A percentile compares a stretch with the other conserved stretches of the same genome.
These are phyloP conservation scores for Clitocybe nebularis DNA, from an alignment of 1,284 basidiomycete genomes.

Conservation along the genomic window DNA sequence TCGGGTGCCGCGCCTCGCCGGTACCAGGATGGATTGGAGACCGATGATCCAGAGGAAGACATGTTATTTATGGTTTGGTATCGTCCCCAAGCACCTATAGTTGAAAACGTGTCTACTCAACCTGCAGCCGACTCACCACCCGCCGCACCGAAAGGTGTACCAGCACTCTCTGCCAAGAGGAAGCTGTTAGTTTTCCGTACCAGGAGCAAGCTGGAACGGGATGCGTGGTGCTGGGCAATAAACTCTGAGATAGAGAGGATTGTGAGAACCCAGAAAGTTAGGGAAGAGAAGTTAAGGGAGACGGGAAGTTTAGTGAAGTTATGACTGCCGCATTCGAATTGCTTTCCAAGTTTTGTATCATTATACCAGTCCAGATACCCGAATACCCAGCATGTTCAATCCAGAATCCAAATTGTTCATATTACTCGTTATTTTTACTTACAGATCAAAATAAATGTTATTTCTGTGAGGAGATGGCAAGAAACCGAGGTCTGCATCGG, in stretches of 20 bases:
- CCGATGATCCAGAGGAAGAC: slow-evolving; percentile 74
- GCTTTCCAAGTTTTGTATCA: too few species aligned
- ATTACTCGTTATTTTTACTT: too few species aligned
- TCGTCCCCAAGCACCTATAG: slow-evolving; percentile 29
- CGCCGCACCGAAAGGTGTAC: slow-evolving; percentile 28
- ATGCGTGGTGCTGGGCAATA: slow-evolving; percentile 86
- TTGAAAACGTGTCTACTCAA: slow-evolving; percentile 20
- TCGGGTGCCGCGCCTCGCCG: slow-evolving; percentile 52
- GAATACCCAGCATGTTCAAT: too few species aligned
- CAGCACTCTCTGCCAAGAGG: slow-evolving; percentile 57
- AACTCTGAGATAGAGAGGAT: slow-evolving; percentile 81
- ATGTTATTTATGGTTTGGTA: slow-evolving; percentile 72
- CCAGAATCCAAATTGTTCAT: too few species aligned
- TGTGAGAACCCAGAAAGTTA: slow-evolving; percentile 48
- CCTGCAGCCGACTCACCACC: slow-evolving; percentile 24
- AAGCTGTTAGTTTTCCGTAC: slow-evolving; percentile 69
- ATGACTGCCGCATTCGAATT: slow-evolving; percentile 12
- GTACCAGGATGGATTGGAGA: slow-evolving; percentile 77
- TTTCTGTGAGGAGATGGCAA: not conserved
- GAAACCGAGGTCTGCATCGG: not conserved
- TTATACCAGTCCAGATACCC: too few species aligned
- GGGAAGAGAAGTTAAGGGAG: slow-evolving; percentile 57
- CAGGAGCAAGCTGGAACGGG: slow-evolving; percentile 76
- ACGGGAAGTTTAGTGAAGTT: slow-evolving; percentile 44
- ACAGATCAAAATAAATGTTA: too few species aligned